Evolutionary conservation across 176 grass and related monocot species (phyloP).

Genomic region (Zea luxurians): DNA sequence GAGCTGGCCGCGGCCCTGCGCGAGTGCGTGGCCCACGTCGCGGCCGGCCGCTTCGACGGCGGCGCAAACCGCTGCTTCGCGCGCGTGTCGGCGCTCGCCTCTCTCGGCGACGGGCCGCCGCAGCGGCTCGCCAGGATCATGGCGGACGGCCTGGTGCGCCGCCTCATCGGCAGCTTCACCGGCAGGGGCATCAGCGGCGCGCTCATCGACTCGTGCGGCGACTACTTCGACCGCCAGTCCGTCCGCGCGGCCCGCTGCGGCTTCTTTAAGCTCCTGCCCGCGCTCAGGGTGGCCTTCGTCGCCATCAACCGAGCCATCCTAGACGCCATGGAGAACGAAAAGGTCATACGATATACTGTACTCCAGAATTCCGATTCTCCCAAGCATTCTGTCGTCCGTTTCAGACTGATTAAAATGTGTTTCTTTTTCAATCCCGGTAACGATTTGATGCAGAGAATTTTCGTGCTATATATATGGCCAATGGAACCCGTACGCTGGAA

Average conservation of each 20-base stretch:
- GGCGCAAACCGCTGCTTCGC: background rate
- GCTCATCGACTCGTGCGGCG: background rate
- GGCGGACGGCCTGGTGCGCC: background rate
- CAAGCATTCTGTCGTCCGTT: too few species aligned
- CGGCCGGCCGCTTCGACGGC: background rate
- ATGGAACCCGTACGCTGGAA: too few species aligned
- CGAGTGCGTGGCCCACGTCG: background rate
- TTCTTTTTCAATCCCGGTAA: too few species aligned
- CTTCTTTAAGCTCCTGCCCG: background rate
- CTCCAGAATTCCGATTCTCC: too few species aligned
- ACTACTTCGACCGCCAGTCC: background rate
- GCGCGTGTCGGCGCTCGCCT: background rate
- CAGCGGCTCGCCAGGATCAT: background rate
- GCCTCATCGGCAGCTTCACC: background rate
- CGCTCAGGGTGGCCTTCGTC: background rate
- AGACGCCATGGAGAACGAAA: background rate
- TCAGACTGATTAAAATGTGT: too few species aligned
- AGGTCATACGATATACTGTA: background rate
- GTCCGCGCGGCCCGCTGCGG: background rate
- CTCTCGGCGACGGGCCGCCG: background rate
- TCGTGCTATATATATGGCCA: too few species aligned
- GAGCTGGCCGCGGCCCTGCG: background rate
- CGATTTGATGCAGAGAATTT: too few species aligned
- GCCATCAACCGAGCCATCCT: conserved; percentile 14
- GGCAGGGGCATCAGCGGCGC: background rate